Evolutionary conservation across 805 yeast species (phyloP).

Genomic region (Suhomyces pyralidae): DNA sequence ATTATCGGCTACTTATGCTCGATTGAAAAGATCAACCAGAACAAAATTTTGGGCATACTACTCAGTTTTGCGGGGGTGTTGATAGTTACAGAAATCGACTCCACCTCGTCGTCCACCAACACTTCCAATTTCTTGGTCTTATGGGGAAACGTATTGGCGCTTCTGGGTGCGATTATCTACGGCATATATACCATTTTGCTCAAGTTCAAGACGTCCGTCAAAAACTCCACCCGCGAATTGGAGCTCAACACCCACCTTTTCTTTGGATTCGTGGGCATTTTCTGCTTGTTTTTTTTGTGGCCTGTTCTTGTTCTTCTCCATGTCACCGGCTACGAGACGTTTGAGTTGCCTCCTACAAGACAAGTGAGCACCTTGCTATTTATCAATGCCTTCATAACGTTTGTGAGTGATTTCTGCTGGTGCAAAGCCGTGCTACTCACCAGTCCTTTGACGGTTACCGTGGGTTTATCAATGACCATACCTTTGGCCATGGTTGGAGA

Average conservation of each 20-base stretch:
- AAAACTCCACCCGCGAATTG: constrained; percentile 56
- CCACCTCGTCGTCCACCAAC: constrained; percentile 32
- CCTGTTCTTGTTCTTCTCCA: constrained; percentile 72
- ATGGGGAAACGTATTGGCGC: constrained; percentile 76
- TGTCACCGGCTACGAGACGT: constrained; percentile 59
- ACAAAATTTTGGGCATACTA: constrained; percentile 67
- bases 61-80: constrained; percentile 77
- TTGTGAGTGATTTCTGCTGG: constrained; percentile 92
- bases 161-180: constrained; percentile 83
- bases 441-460: constrained; percentile 92
- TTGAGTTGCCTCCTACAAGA: constrained; percentile 62
- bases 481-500: constrained; percentile 96
- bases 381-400: constrained; percentile 72
- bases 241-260: constrained; percentile 81
- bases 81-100: constrained; percentile 70
- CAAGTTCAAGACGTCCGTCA: constrained; percentile 56
- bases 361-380: constrained; percentile 53
- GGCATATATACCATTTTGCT: constrained; percentile 87
- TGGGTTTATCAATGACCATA: constrained; percentile 88
- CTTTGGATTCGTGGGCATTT: constrained; percentile 92
- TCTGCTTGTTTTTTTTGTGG: constrained; percentile 74
- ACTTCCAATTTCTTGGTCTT: constrained; percentile 27
- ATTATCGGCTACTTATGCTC: constrained; percentile 71
- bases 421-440: constrained; percentile 92
- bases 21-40: constrained; percentile 63